Base-by-base conservation (phyloP, 345 rosid species). In the Cardamine chenopodiifolia region DNA sequence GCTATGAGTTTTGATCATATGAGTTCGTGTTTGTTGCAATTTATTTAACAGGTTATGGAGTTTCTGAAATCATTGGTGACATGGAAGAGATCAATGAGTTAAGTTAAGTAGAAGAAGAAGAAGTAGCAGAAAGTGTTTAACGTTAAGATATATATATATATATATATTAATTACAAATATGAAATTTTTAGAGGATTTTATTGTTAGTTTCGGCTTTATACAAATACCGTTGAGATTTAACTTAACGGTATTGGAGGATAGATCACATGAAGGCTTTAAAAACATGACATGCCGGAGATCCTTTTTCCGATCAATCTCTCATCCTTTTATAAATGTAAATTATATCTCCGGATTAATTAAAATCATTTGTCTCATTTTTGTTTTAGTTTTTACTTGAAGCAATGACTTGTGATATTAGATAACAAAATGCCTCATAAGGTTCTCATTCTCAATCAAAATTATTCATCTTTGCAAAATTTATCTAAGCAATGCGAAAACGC, bases 1-100 rank as follows among this genome's bases (percentile, higher is more conserved):
- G 45, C 22, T 72, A 39, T 6, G 18, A 4, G 22, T 9, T 34
- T 14, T 15, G 50, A 58, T 22, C 18, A 22, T 18, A 62, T 3
- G 68, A 68, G 28, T 69, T 42, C 69, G 35, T 42, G 13, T 14
- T 44, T 26, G 15, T 35, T 68, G 28, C 29, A 15, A 34, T 66
- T 23, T 11, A 35, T 60, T 0, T 15, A 45, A 39, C 78, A 95
- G 99, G 99, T 95, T 22, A 87, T 89, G 97, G 91, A 89, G 90
- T 89, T 92, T 78, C 90, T 95, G 34, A 82, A 85, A 53, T 82
- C 87, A 42, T 78, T 92, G 82, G 93, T 83, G 74, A 65, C 8
- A 29, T 95, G 93, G 97, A 89, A 87, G 89, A 79, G 86, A 73
- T 77, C 87, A 19, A 55, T 70, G 60, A 66, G 40, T 70, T 55